Conservation (phyloP, 768 basidiomycete species). For the Mycena pura region DNA sequence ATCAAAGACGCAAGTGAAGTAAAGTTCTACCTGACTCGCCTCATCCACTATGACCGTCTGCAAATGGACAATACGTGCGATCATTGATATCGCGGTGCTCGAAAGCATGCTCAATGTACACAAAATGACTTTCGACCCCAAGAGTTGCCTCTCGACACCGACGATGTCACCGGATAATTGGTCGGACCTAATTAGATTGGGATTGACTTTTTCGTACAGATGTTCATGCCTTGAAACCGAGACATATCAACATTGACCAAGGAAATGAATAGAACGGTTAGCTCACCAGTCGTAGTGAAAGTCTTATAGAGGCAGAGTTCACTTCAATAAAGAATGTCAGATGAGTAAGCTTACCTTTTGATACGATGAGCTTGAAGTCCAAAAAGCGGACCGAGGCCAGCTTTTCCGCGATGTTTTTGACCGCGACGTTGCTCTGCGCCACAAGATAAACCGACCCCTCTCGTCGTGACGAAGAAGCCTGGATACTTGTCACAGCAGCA, state of each 20-base stretch:
- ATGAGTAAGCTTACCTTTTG: slow-evolving; percentile 36
- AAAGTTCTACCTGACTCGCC: slow-evolving; percentile 58
- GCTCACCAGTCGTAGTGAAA: slow-evolving; percentile 71
- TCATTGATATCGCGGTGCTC: slow-evolving; percentile 29
- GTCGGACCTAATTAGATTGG: slow-evolving; percentile 57
- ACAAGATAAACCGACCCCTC: slow-evolving; percentile 62
- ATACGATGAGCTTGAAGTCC: slow-evolving; percentile 68
- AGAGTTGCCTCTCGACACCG: slow-evolving; percentile 35
- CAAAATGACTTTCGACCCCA: slow-evolving; percentile 59
- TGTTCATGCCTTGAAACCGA: slow-evolving; percentile 69
- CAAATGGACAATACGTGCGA: slow-evolving; percentile 41
- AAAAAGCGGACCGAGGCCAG: slow-evolving; percentile 52
- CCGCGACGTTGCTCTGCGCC: slow-evolving; percentile 80
- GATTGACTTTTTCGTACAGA: slow-evolving; percentile 56
- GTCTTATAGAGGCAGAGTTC: slow-evolving; percentile 31
- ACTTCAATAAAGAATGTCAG: background rate
- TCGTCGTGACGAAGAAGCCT: slow-evolving; percentile 33
- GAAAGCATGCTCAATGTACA: slow-evolving; percentile 76
- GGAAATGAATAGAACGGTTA: background rate
- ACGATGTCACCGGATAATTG: slow-evolving; percentile 31
- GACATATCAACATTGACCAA: background rate
- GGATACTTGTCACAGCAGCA: slow-evolving; percentile 48
- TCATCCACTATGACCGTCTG: slow-evolving; percentile 57
- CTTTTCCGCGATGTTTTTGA: slow-evolving; percentile 83
- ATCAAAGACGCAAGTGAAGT: slow-evolving; percentile 16